phyloP scores from a whole-genome alignment of 768 basidiomycete genomes.

The Pholiota molesta region DNA sequence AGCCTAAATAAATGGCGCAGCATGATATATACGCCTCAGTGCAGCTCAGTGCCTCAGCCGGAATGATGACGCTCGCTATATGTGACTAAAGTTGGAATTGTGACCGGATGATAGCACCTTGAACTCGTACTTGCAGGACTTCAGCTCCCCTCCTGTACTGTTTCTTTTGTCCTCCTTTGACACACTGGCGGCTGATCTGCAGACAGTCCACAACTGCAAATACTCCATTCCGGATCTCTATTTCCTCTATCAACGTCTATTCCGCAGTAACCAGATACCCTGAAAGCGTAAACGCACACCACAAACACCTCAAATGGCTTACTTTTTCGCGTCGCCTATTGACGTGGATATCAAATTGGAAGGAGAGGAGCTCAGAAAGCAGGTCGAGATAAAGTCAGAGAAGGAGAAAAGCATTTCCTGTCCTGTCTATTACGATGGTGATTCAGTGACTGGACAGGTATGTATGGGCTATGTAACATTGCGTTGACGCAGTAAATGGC shows the following conservation, averaged over 20 bases:
- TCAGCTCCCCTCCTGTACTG: neutral
- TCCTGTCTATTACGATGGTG: slow-evolving; percentile 96
- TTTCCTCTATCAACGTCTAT: neutral
- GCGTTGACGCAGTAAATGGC: neutral
- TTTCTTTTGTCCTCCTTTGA: neutral
- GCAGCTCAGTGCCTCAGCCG: too few relatives aligned
- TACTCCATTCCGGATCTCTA: neutral
- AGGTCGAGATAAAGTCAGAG: slow-evolving; percentile 87
- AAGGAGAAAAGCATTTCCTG: slow-evolving; percentile 85
- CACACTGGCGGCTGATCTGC: neutral
- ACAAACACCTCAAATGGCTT: slow-evolving; percentile 59
- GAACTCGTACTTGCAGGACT: neutral
- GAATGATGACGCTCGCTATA: neutral
- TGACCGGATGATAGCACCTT: neutral
- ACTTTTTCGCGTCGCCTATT: slow-evolving; percentile 90
- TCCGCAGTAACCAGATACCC: neutral
- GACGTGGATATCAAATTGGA: slow-evolving; percentile 91
- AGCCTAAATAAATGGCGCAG: neutral
- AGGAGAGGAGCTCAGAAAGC: slow-evolving; percentile 85
- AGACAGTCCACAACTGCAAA: neutral
- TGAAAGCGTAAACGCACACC: neutral
- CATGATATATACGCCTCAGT: neutral
- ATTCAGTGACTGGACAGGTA: slow-evolving; percentile 88
- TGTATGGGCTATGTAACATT: neutral
- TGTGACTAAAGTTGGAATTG: neutral